Evolutionary conservation across 805 yeast genomes (phyloP).

Genomic region (Kuraishia ogatae): DNA sequence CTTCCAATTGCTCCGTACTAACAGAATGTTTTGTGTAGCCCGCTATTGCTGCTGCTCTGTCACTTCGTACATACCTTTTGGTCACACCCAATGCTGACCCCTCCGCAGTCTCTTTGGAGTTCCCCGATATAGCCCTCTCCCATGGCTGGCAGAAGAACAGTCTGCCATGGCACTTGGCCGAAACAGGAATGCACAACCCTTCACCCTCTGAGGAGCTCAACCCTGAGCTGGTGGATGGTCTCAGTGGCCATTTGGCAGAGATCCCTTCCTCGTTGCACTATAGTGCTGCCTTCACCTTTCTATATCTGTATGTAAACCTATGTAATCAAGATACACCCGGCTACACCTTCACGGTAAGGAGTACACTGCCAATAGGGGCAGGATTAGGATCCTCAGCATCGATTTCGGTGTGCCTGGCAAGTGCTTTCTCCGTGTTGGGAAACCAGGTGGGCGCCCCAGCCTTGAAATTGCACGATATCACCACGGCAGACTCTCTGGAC

Average conservation of each 20-base stretch:
- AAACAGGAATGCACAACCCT: slow-evolving; percentile 16
- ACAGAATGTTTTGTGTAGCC: slow-evolving; percentile 33
- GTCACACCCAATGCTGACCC: slow-evolving; percentile 39
- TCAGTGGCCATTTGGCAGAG: slow-evolving; percentile 34
- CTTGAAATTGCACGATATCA: slow-evolving; percentile 24
- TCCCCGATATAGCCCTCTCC: slow-evolving; percentile 72
- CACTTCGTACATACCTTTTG: slow-evolving; percentile 72
- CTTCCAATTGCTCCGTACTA: too few species aligned
- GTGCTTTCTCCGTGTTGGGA: slow-evolving; percentile 61
- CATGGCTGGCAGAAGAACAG: slow-evolving; percentile 54
- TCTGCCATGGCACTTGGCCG: slow-evolving; percentile 48
- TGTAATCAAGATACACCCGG: slow-evolving; percentile 41
- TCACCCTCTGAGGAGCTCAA: slow-evolving; percentile 44
- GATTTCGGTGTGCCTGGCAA: slow-evolving; percentile 71
- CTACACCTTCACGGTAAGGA: slow-evolving; percentile 54
- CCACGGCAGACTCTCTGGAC: slow-evolving; percentile 27
- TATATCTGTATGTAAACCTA: slow-evolving; percentile 63
- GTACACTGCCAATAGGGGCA: slow-evolving; percentile 91
- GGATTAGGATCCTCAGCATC: slow-evolving; percentile 95
- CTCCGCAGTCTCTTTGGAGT: slow-evolving; percentile 51
- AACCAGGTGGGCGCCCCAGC: slow-evolving; percentile 38
- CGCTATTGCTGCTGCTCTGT: slow-evolving; percentile 92
- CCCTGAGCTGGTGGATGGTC: slow-evolving; percentile 44
- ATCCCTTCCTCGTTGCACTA: slow-evolving; percentile 53
- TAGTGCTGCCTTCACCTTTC: slow-evolving; percentile 74